phyloP scores from a whole-genome alignment of 179 eudicot species.

The Nepenthes alata region DNA sequence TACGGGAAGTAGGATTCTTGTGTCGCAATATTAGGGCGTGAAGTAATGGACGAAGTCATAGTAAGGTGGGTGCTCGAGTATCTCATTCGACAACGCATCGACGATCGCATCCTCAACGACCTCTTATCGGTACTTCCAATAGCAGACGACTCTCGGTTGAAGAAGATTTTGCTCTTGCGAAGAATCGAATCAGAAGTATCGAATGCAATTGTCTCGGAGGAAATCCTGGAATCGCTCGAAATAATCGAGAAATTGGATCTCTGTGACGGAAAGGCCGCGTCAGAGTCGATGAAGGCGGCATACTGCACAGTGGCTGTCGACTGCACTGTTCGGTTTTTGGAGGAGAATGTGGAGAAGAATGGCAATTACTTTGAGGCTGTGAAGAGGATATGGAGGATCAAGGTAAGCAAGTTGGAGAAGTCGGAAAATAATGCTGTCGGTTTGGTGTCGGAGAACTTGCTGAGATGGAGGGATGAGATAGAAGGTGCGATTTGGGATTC shows the following conservation, averaged over 20 bases:
- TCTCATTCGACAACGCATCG: conserved; percentile 36
- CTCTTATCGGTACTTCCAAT: conserved; percentile 33
- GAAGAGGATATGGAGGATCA: conserved; percentile 48
- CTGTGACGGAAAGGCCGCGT: conserved; percentile 12
- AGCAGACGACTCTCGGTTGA: conserved; percentile 18
- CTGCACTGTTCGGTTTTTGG: conserved; percentile 40
- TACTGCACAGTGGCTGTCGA: conserved; percentile 54
- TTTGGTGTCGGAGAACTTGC: conserved; percentile 36
- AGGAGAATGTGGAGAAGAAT: conserved; percentile 16
- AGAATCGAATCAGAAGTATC: conserved; percentile 31
- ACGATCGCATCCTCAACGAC: conserved; percentile 22
- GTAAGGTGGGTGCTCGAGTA: conserved; percentile 51
- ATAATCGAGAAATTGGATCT: conserved; percentile 29
- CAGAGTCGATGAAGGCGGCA: conserved; percentile 36
- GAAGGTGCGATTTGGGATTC: conserved; percentile 49
- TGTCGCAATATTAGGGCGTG: neutral
- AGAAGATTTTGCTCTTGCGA: conserved; percentile 32
- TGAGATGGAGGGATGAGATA: conserved; percentile 31
- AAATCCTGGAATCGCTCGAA: conserved; percentile 35
- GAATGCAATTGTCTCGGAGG: conserved; percentile 23
- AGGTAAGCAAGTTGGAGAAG: conserved; percentile 29
- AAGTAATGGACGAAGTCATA: conserved; percentile 20
- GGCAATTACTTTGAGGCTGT: conserved; percentile 33
- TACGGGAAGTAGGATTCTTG: too few species aligned
- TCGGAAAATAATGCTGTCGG: conserved; percentile 11